Base-by-base conservation (phyloP, 768 basidiomycete genomes). In the Neoboletus subvelutipes region DNA sequence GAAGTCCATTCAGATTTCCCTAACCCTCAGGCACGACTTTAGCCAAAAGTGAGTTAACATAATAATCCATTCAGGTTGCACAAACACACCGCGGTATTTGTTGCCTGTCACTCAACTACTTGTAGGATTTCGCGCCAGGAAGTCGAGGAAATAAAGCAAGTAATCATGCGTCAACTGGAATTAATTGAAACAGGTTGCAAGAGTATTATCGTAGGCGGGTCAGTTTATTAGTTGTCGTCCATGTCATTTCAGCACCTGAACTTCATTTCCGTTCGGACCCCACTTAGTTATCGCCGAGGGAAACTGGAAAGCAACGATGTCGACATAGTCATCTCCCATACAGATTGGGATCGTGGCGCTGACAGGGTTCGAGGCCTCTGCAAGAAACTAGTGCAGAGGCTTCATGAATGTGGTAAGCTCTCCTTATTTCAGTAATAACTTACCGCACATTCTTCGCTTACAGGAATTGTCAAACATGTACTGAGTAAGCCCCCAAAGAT, bases 271-370 rank as follows among this genome's bases (percentile, higher is more conserved):
- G 9, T 54, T 33, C 33, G 20, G 20, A 43, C 26, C 41, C 41
- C 34, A 11, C 22, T 8, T 54, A 94, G 93, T 6, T 92, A 94
- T 72, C 84, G 95, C 29, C 76, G 94, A 54, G 94, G 94, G 2
- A 96, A 96, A 69, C 65, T 74, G 3, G 73, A 84, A 57, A 91
- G 88, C 65, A 91, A 88, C 64, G 94, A 97, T 67, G 85, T 94
- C 31, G 94, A 98, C 65, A 88, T 98, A 54, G 83, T 97, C 1
- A 88, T 96, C 67, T 89, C 86, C 36, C 90, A 94, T 65, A 76
- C 82, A 0, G 79, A 84, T 59, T 64, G 72, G 50, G 61, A 70
- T 42, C 69, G 66, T 5, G 81, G 79, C 10, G 75, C 66, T 29
- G 71, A 69, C 10, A 77, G 80, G 45, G 78, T 87, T n/a, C 83